Percentiles rank a stretch among this genome's conserved stretches.
Evolutionary conservation across 352 stramenopile genomes (phyloP).

Genomic region (Phytophthora palmivora): DNA sequence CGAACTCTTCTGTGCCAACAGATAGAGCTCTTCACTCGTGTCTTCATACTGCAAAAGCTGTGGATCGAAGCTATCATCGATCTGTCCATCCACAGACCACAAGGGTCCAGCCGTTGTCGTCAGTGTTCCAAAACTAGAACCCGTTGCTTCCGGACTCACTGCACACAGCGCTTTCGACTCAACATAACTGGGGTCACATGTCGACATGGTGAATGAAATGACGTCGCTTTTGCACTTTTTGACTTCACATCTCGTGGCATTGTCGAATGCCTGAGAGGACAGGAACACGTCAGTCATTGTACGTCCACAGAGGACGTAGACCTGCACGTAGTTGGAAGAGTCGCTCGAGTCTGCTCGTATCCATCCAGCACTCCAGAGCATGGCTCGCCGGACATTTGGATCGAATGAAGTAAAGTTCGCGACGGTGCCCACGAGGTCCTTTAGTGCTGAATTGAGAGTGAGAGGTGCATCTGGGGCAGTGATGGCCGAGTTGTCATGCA

Average conservation of each 20-base stretch:
- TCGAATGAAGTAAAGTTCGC: slow-evolving; percentile 29
- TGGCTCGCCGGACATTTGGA: slow-evolving; percentile 36
- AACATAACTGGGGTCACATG: slow-evolving; percentile 26
- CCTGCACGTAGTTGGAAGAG: slow-evolving; percentile 37
- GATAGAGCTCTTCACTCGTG: slow-evolving; percentile 17
- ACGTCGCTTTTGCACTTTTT: slow-evolving; percentile 44
- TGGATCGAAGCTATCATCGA: slow-evolving; percentile 44
- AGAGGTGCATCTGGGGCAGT: slow-evolving; percentile 12
- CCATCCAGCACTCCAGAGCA: slow-evolving; percentile 53
- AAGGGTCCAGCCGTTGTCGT: slow-evolving; percentile 20
- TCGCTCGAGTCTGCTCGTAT: slow-evolving; percentile 6
- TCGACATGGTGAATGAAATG: slow-evolving; percentile 31
- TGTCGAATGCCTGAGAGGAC: slow-evolving; percentile 19
- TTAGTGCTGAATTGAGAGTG: slow-evolving; percentile 15
- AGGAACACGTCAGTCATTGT: slow-evolving; percentile 56
- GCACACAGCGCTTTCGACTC: slow-evolving; percentile 30
- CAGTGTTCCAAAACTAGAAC: slow-evolving; percentile 1
- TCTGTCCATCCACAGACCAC: slow-evolving; percentile 42
- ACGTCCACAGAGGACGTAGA: slow-evolving; percentile 47
- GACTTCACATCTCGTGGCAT: slow-evolving; percentile 20
- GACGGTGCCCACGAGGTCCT: not conserved
- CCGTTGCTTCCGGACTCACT: slow-evolving; percentile 8
- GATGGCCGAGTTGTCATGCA: slow-evolving; percentile 32
- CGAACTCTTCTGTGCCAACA: slow-evolving; percentile 35
- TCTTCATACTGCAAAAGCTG: slow-evolving; percentile 30